phyloP scores from a whole-genome alignment of 176 grass and related monocot species.

The Avena atlantica region DNA sequence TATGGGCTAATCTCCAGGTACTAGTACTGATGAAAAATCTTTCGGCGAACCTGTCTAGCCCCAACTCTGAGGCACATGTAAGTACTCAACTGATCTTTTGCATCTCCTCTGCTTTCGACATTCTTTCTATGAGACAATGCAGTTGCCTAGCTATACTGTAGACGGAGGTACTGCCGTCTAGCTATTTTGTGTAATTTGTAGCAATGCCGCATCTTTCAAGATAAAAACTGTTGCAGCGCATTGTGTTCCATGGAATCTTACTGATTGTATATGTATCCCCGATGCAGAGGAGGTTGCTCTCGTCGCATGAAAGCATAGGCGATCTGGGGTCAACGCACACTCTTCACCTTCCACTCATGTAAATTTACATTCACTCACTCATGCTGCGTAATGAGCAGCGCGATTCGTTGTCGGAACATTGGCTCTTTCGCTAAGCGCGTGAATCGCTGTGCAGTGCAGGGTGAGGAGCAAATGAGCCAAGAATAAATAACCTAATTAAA shows the following conservation, averaged over 20 bases:
- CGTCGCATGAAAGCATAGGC: conserved; percentile 33
- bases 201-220: neutral
- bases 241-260: neutral
- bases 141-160: neutral
- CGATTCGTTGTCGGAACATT: too few species aligned
- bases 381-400: neutral
- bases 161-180: neutral
- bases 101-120: neutral
- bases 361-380: conserved; percentile 26
- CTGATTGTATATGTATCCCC: neutral
- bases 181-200: neutral
- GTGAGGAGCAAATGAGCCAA: too few species aligned
- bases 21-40: conserved; percentile 86
- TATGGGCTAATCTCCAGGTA: conserved; percentile 60
- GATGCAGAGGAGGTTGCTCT: conserved; percentile 61
- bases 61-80: conserved; percentile 89
- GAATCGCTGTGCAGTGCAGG: too few species aligned
- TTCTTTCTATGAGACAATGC: neutral
- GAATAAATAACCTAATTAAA: too few species aligned
- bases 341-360: conserved; percentile 36
- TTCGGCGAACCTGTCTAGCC: conserved; percentile 73
- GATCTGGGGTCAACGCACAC: conserved; percentile 31
- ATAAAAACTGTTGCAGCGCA: neutral
- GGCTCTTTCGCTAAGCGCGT: too few species aligned
- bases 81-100: conserved; percentile 33